Evolutionary conservation across 371 early-diverging fungal species (phyloP).

Genomic region (Massospora cicadina): DNA sequence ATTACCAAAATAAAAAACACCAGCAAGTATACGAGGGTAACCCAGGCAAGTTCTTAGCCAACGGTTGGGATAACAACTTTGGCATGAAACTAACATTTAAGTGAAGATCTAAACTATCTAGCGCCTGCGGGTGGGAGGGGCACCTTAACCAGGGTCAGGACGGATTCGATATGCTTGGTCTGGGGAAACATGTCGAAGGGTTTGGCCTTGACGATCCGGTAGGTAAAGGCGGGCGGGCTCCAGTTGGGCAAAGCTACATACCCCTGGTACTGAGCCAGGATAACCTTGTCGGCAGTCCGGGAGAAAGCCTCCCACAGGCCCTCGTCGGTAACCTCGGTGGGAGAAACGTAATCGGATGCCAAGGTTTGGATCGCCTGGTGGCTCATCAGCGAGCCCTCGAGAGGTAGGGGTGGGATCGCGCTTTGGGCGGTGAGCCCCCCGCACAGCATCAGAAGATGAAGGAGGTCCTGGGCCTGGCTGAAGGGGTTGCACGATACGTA

Average conservation of each 20-base stretch:
- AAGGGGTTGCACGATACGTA: slow-evolving; percentile 46
- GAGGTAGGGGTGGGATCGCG: neutral
- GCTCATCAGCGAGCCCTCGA: neutral
- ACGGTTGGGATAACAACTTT: too few species aligned
- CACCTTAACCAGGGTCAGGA: slow-evolving; percentile 26
- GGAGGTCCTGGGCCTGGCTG: slow-evolving; percentile 34
- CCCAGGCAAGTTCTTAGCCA: too few species aligned
- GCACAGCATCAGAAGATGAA: slow-evolving; percentile 22
- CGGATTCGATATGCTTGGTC: slow-evolving; percentile 37
- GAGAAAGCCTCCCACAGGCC: neutral
- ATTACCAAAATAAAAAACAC: too few species aligned
- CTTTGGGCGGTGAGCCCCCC: slow-evolving; percentile 16
- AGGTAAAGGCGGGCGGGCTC: slow-evolving; percentile 15
- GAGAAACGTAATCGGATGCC: neutral
- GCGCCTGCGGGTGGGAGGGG: too few species aligned
- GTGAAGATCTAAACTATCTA: too few species aligned
- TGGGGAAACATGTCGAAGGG: slow-evolving; percentile 56
- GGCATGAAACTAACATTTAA: too few species aligned
- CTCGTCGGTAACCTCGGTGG: neutral
- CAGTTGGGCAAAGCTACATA: too few species aligned
- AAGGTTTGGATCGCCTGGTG: neutral
- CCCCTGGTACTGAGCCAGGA: neutral
- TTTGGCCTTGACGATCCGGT: slow-evolving; percentile 27
- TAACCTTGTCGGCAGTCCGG: neutral
- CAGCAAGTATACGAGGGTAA: too few species aligned